Conservation (phyloP, 176 grass and related monocot species). For the Phragmites australis region DNA sequence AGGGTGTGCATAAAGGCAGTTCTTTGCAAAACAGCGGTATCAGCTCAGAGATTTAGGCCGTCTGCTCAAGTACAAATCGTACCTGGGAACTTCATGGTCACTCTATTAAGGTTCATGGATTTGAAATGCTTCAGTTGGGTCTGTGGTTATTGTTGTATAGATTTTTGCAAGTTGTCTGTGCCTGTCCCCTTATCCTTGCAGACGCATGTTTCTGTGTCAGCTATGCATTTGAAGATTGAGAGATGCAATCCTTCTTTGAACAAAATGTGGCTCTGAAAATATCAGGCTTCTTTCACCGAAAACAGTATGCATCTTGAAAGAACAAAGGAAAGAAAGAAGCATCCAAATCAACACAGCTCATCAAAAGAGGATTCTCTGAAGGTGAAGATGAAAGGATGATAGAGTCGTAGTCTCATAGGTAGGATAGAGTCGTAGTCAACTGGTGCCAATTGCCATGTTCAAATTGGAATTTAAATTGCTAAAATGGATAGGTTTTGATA, state of each 20-base stretch:
- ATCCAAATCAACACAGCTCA: slow-evolving; percentile 31
- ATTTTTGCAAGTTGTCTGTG: neutral
- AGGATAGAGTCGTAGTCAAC: slow-evolving; percentile 20
- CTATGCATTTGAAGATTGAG: neutral
- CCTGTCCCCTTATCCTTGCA: slow-evolving; percentile 26
- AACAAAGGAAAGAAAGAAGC: neutral
- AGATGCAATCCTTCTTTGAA: slow-evolving; percentile 4
- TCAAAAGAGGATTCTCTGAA: slow-evolving; percentile 41
- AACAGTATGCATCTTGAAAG: slow-evolving; percentile 24
- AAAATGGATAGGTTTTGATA: slow-evolving; percentile 36
- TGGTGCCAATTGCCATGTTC: slow-evolving; percentile 25
- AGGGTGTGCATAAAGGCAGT: neutral
- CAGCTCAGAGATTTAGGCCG: slow-evolving; percentile 12
- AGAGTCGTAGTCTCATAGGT: slow-evolving; percentile 12
- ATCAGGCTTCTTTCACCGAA: slow-evolving; percentile 22
- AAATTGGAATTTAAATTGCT: slow-evolving; percentile 35
- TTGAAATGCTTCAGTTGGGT: neutral
- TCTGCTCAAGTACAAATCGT: slow-evolving; percentile 21
- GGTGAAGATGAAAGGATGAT: slow-evolving; percentile 28
- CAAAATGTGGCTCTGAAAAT: slow-evolving; percentile 27
- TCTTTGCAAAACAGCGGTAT: slow-evolving; percentile 2
- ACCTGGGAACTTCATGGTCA: neutral
- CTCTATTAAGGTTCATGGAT: neutral
- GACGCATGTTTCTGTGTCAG: neutral
- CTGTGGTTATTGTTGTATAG: slow-evolving; percentile 3